Percentiles rank a stretch among this genome's conserved stretches.
These are phyloP conservation scores for Leishmania lainsoni DNA, from an alignment of 208 protist species.

Conservation along the genomic window DNA sequence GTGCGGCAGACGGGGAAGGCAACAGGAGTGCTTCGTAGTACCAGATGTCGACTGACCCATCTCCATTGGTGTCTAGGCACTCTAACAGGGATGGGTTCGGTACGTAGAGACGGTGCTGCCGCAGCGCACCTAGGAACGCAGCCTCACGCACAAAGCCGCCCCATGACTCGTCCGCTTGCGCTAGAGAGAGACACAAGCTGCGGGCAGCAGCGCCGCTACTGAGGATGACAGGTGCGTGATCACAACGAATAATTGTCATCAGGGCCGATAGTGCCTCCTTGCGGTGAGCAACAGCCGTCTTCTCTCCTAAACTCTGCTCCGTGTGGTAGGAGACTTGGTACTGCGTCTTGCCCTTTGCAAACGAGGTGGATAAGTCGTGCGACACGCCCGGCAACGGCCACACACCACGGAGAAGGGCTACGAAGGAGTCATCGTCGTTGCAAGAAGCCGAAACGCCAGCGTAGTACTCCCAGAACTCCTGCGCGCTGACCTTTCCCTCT, in stretches of 20 bases:
- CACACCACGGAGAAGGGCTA: conserved; percentile 57
- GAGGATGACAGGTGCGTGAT: conserved; percentile 54
- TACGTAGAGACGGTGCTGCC: conserved; percentile 72
- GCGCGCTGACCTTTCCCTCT: conserved; percentile 62
- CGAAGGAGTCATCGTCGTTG: conserved; percentile 65
- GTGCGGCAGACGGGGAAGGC: conserved; percentile 50
- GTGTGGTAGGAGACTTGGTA: conserved; percentile 41
- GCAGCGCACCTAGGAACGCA: conserved; percentile 57
- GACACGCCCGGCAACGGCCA: conserved; percentile 53
- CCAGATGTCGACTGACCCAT: conserved; percentile 70
- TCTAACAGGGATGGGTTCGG: conserved; percentile 37
- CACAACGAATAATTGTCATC: conserved; percentile 34
- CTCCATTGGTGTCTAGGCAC: conserved; percentile 72
- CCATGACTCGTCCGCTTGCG: conserved; percentile 26
- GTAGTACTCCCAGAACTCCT: conserved; percentile 90
- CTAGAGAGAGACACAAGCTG: conserved; percentile 44
- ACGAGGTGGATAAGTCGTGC: conserved; percentile 25
- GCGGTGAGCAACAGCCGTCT: conserved; percentile 40
- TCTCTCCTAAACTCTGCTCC: conserved; percentile 47
- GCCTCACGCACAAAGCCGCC: conserved; percentile 51
- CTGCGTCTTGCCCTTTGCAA: conserved; percentile 16
- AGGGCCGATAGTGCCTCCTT: conserved; percentile 45
- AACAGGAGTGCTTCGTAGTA: conserved; percentile 71
- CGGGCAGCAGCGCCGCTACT: conserved; percentile 35
- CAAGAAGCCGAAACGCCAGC: conserved; percentile 54